phyloP scores from a whole-genome alignment of 805 yeast genomes.

The Wickerhamomyces bovis region DNA sequence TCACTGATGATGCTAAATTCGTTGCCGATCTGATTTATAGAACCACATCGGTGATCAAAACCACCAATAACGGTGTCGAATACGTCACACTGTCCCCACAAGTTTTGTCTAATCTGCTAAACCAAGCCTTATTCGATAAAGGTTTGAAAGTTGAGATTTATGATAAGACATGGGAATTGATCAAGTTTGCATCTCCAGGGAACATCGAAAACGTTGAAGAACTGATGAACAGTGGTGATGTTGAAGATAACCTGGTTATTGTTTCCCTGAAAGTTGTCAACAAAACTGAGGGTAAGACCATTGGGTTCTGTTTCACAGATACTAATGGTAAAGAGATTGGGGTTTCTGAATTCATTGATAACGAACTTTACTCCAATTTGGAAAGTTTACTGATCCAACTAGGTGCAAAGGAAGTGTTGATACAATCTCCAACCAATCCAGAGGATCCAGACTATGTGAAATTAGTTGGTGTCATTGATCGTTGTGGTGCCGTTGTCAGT shows the following conservation, averaged over 20 bases:
- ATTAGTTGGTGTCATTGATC: constrained; percentile 63
- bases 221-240: constrained; percentile 37
- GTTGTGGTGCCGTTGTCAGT: constrained; percentile 72
- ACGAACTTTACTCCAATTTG: constrained; percentile 78
- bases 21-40: constrained; percentile 83
- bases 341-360: constrained; percentile 75
- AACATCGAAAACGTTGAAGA: constrained; percentile 76
- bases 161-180: constrained; percentile 54
- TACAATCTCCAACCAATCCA: constrained; percentile 36
- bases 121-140: constrained; percentile 59
- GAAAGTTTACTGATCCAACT: constrained; percentile 84
- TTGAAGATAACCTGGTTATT: constrained; percentile 40
- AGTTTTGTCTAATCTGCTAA: constrained; percentile 60
- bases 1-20: constrained; percentile 70
- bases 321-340: constrained; percentile 62
- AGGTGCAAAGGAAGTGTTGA: constrained; percentile 79
- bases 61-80: constrained; percentile 41
- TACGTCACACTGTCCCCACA: constrained; percentile 77
- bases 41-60: constrained; percentile 75
- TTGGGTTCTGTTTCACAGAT: constrained; percentile 81
- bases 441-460: constrained; percentile 56
- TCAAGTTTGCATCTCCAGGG: constrained; percentile 80
- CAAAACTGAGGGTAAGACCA: constrained; percentile 35
- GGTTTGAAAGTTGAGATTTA: constrained; percentile 80
- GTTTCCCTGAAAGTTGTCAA: constrained; percentile 33